phyloP scores from a whole-genome alignment of 352 stramenopile species.

The Pythium phragmitis region DNA sequence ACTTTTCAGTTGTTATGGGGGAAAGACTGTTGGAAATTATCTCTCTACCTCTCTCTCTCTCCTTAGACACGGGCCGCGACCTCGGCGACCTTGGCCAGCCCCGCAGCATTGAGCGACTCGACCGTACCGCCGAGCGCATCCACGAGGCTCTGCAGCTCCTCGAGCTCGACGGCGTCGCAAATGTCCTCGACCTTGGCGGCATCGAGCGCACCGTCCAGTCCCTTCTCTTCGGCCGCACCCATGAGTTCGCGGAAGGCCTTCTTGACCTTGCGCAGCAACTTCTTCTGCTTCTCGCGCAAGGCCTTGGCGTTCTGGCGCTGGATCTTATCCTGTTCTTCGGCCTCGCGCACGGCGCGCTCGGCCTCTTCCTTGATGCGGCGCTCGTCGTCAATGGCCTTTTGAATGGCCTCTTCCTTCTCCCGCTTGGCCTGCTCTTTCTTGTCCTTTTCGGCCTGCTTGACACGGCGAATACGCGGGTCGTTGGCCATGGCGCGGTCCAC shows the following conservation, averaged over 20 bases:
- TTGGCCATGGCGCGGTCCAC: conserved; percentile 74
- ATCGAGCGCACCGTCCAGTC: conserved; percentile 56
- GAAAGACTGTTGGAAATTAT: neutral
- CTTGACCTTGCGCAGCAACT: conserved; percentile 81
- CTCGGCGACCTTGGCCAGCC: conserved; percentile 50
- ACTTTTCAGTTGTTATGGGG: neutral
- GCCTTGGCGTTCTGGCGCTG: conserved; percentile 70
- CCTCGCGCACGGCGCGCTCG: conserved; percentile 42
- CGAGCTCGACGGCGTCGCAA: conserved; percentile 71
- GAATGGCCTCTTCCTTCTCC: conserved; percentile 73
- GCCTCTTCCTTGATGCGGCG: conserved; percentile 61
- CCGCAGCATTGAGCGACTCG: conserved; percentile 56
- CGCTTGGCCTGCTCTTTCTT: conserved; percentile 72
- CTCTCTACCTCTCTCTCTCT: neutral
- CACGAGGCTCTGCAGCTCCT: conserved; percentile 65
- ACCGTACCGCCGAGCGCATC: conserved; percentile 47
- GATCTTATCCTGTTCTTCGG: conserved; percentile 71
- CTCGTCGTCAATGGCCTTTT: conserved; percentile 68
- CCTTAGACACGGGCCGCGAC: conserved; percentile 29
- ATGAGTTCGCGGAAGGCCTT: conserved; percentile 84
- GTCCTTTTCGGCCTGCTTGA: conserved; percentile 86
- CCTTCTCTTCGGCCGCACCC: conserved; percentile 56
- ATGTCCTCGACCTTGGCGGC: conserved; percentile 75
- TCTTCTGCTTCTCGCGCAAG: conserved; percentile 85
- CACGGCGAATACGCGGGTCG: conserved; percentile 75